Base-by-base conservation (phyloP, 2,329 filamentous ascomycete genomes). In the Fusarium tjaetaba region DNA sequence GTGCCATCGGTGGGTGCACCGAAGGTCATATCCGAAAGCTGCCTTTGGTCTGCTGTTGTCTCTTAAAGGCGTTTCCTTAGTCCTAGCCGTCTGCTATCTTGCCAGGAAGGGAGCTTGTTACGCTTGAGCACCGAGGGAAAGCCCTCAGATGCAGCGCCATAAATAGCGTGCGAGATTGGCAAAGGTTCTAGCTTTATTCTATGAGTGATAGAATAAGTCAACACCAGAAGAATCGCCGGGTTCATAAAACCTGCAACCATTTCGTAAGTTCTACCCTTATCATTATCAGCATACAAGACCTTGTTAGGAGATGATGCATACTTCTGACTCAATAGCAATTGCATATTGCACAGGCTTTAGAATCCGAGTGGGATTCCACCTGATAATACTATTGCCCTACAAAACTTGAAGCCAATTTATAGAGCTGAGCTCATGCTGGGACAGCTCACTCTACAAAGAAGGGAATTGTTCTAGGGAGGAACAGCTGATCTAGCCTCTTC, bases 61-160 rank as follows among this genome's bases (percentile, higher is more conserved):
- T 28, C 11, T 14, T 15, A 4, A 8, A 14, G 24, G 5, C 2
- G 7, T 5, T 3, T 14, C 4, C 11, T 46, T 22, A 8, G 13
- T 46, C 22, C 43, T 28, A 20, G 13, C 18, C 18, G 11, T 22
- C 16, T 13, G 22, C 11, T 28, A 8, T 22, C 3, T 15, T 30
- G 5, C 6, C 9, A 11, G 26, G 5, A 30, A 48, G 13, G 6
- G 26, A 30, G 45, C 20, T 28, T 30, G 28, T 28, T 28, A 7
- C 28, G 28, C 28, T 28, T 28, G 28, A 28, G 28, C 7, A 28
- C 28, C 28, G 28, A 28, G 28, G 28, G 28, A 28, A 28, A 28
- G 28, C 28, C 7, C 28, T 28, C 28, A 28, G 28, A 28, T 13
- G 18, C 14, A 30, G 26, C 6, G 6, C 16, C 6, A 11, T 30